Base-by-base conservation (phyloP, 2,329 filamentous ascomycete genomes). In the Cercospora zeae-maydis region DNA sequence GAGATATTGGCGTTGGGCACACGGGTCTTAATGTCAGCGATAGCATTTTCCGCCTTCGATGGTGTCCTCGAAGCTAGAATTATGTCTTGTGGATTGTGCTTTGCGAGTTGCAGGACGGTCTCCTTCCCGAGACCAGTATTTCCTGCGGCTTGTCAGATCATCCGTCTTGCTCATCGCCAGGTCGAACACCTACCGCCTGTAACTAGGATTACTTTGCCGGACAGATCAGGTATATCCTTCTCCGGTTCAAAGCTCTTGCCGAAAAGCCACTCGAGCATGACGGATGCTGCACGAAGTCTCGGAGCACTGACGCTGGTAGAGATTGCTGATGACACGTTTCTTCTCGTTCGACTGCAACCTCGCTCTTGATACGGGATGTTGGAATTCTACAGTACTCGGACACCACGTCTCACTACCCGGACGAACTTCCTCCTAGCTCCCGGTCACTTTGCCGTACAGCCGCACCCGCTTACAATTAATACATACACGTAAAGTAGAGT, bases 121-220 rank as follows among this genome's bases (percentile, higher is more conserved):
- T 81, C 77, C 63, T 80, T 80, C 47, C 81, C 81, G 7, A 83
- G 73, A 11, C 81, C 81, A 13, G 75, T 72, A 59, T 81, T 83
- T 59, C 79, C 70, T 71, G 24, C 13, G 10, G 3, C 10, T 45
- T 21, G 16, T 45, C 39, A 45, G 39, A 45, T 14, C 10, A 19
- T 11, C 4, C 13, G 10, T 14, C 21, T 45, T 24, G 42, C 42
- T 27, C 21, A 21, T 49, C 13, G 27, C 21, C 21, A 27, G 39
- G 39, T 45, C 24, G 31, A 13, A 34, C 21, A 60, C 54, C 3
- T 42, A 66, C 67, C 67, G 53, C 70, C 70, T 1, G 70, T 72
- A 37, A 72, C 63, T 33, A 72, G 53, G 21, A 75, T 71, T 24
- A 75, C 71, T 58, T 75, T 75, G 27, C 71, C 70, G 3, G 64